Evolutionary conservation across 179 eudicot species (phyloP).

Genomic region (Silene coronaria): DNA sequence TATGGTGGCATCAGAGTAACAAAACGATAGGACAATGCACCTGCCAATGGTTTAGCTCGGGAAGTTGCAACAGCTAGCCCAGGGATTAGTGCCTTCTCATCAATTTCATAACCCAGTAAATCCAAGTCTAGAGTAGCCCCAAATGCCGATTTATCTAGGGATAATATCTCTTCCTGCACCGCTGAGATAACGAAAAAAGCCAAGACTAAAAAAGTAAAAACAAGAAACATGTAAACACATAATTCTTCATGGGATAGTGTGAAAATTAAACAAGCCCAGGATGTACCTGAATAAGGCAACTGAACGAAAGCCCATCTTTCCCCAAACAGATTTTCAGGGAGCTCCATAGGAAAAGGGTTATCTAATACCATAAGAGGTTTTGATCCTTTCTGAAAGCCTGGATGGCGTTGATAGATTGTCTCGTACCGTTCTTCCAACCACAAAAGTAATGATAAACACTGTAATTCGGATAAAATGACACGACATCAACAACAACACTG

Average conservation of each 20-base stretch:
- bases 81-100: slow-evolving; percentile 70
- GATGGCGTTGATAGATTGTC: slow-evolving; percentile 77
- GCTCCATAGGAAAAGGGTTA: slow-evolving; percentile 91
- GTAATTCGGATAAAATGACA: slow-evolving; percentile 20
- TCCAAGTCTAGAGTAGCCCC: slow-evolving; percentile 84
- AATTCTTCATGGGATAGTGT: not conserved
- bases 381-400: slow-evolving; percentile 90
- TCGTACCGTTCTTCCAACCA: slow-evolving; percentile 96
- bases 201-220: not conserved
- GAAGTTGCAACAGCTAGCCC: slow-evolving; percentile 90
- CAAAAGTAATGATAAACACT: slow-evolving; percentile 78
- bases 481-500: not conserved
- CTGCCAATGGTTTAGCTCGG: slow-evolving; percentile 88
- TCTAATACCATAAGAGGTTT: slow-evolving; percentile 84
- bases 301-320: slow-evolving; percentile 98
- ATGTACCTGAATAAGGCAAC: slow-evolving; percentile 76
- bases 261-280: not conserved
- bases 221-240: not conserved
- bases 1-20: not conserved
- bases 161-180: slow-evolving; percentile 57
- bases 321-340: slow-evolving; percentile 83
- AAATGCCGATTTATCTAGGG: slow-evolving; percentile 50
- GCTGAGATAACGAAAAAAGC: slow-evolving; percentile 31
- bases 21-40: slow-evolving; percentile 24
- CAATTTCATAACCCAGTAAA: slow-evolving; percentile 81